Evolutionary conservation across 352 stramenopile species (phyloP), one percentile per base, ranked within the genome.

Genomic region (Sclerospora graminicola): DNA sequence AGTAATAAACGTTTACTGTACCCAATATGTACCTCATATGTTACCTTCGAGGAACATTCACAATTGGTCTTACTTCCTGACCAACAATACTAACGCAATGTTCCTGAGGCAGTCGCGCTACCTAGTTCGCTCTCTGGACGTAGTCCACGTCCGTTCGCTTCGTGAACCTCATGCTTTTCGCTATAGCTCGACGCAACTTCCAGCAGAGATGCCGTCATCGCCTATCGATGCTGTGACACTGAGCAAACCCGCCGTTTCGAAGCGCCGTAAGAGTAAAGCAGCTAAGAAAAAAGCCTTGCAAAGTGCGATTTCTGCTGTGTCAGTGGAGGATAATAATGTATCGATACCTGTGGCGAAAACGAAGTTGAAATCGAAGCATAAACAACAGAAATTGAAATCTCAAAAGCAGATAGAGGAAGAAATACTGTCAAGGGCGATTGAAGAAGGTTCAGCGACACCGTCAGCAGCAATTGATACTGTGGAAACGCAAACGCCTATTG

Each of bases 341-440:
- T 4, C 31, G 8, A 37, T 28, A 11, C 4, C 31, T 5, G 39
- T 32, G 8, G n/a, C 24, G 8, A 59, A 44, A 34, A 36, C 40
- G 21, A 52, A 41, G 28, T 4, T 28, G 9, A 49, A 48, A 23
- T 5, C 6, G 19, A 41, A 41, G 48, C 18, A 31, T 10, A 54
- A 62, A 18, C 33, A 21, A 24, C 56, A 45, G 5, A 69, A 69
- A 35, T 16, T 36, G 2, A 41, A 42, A 51, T 57, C 20, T 2
- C 41, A 58, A 38, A 67, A 69, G 41, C 38, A 67, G 42, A 44
- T 59, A 14, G 63, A 73, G 32, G 63, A 73, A 43, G 30, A 62
- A 16, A 55, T 69, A 44, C 46, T 73, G 46, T 23, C 46, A 8
- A 54, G 43, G 48, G 51, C 49, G 7, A 30, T 67, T 4, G 16